Base-by-base conservation (phyloP, 352 stramenopile genomes). In the Pythium aristosporum region DNA sequence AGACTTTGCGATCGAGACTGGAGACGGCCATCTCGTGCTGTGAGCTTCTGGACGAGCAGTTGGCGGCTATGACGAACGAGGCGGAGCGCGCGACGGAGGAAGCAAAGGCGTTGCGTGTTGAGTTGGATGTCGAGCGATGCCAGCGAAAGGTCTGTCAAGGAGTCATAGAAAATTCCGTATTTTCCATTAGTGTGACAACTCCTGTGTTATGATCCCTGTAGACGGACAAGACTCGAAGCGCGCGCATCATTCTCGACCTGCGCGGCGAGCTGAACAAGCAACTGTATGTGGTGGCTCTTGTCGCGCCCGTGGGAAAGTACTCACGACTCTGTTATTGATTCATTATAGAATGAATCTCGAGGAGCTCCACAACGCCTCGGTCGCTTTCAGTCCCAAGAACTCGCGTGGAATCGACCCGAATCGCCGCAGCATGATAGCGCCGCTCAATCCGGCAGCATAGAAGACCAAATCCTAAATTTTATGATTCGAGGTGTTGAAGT, bases 361-460 rank as follows among this genome's bases (percentile, higher is more conserved):
- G 57, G 61, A 69, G 34, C 57, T 73, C 5, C 61, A 73, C 57
- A 67, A 69, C 42, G 67, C 67, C 8, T 73, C 67, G 12, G 6
- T 73, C 16, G 4, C 60, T 16, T 73, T 73, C 36, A 73, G 67
- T 48, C 67, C 67, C n/a, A 73, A 67, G 56, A 73, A 73, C 50
- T 73, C 67, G 23, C 67, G 67, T 20, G 67, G 67, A 3, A 69
- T 73, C 46, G 67, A 73, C 56, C 53, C 51, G n/a, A 73, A 73
- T 16, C 61, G 67, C n/a, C 52, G 48, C 9, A 65, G 57, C 34
- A 34, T 50, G 41, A 51, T 69, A 47, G 16, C 30, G 9, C 44
- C 61, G 20, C 58, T 59, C 23, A 63, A 67, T 49, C 65, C 65
- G 16, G 57, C 65, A 15, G 57, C 65, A 60, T 70, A 30, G 25